Conservation (phyloP, 768 basidiomycete genomes). For the Gyrodon lividus region DNA sequence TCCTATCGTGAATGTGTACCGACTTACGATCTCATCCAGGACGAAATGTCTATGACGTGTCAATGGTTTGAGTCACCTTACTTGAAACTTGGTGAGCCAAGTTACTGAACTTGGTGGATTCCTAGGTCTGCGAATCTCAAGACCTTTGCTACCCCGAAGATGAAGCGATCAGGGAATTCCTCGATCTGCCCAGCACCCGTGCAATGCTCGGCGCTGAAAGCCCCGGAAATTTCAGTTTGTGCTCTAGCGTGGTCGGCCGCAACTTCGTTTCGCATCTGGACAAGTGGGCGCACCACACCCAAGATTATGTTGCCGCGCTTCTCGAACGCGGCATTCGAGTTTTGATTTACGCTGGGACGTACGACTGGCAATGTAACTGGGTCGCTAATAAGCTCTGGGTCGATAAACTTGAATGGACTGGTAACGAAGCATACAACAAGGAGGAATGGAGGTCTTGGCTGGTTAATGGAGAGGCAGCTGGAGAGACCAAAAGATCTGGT, state of each 20-base stretch:
- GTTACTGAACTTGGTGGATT: constrained; percentile 2
- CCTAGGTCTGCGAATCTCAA: constrained; percentile 24
- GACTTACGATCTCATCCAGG: constrained; percentile 22
- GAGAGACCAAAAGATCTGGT: constrained; percentile 52
- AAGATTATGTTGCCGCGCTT: constrained; percentile 55
- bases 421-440: constrained; percentile 44
- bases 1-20: not conserved
- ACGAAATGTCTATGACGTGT: constrained; percentile 57
- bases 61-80: constrained; percentile 37
- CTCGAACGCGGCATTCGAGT: constrained; percentile 54
- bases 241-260: constrained; percentile 48
- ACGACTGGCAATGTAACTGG: constrained; percentile 62
- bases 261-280: constrained; percentile 60
- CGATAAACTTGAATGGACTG: constrained; percentile 58
- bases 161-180: constrained; percentile 42
- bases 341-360: constrained; percentile 54
- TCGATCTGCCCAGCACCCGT: constrained; percentile 45
- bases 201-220: constrained; percentile 45
- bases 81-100: not conserved
- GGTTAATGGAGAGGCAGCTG: constrained; percentile 53
- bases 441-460: constrained; percentile 51
- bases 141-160: constrained; percentile 41
- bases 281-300: constrained; percentile 54
- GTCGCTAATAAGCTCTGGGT: constrained; percentile 66
- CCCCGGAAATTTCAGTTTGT: constrained; percentile 53